A percentile compares a stretch with the other conserved stretches of the same genome.
phyloP scores from a whole-genome alignment of 202 grass and related monocot species.

The Carex arenaria region DNA sequence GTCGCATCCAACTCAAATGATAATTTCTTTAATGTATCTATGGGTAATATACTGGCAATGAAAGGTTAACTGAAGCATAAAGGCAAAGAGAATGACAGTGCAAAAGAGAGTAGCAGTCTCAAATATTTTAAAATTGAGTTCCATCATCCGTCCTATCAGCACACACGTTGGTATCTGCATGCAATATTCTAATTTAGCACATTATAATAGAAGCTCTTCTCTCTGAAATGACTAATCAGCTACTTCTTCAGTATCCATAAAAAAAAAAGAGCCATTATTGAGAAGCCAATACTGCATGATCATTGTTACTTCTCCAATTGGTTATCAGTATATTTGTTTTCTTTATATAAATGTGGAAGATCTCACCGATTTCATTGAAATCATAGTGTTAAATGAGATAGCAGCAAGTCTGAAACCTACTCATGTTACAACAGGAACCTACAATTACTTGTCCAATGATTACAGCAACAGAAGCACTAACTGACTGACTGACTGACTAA shows the following conservation, averaged over 20 bases:
- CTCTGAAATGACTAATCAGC: not conserved
- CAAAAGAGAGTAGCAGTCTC: slow-evolving; percentile 77
- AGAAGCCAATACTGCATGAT: not conserved
- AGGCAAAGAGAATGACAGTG: slow-evolving; percentile 35
- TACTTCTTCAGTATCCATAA: not conserved
- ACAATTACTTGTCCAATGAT: too few relatives aligned
- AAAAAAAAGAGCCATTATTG: not conserved
- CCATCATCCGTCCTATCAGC: slow-evolving; percentile 62
- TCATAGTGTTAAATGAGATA: too few relatives aligned
- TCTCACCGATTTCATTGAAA: too few relatives aligned
- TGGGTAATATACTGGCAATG: not conserved
- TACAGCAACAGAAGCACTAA: too few relatives aligned
- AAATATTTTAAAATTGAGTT: slow-evolving; percentile 79
- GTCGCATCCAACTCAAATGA: not conserved
- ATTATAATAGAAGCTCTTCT: too few relatives aligned
- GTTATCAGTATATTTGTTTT: too few relatives aligned
- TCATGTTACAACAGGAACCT: too few relatives aligned
- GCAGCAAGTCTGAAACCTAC: too few relatives aligned
- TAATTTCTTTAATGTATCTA: not conserved
- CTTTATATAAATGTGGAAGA: too few relatives aligned
- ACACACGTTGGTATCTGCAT: slow-evolving; percentile 72
- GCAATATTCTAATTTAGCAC: not conserved
- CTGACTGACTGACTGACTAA: too few relatives aligned
- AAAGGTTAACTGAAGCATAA: too few relatives aligned
- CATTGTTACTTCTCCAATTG: not conserved